phyloP scores from a whole-genome alignment of 805 yeast genomes.

The Lipomyces mesembrius region DNA sequence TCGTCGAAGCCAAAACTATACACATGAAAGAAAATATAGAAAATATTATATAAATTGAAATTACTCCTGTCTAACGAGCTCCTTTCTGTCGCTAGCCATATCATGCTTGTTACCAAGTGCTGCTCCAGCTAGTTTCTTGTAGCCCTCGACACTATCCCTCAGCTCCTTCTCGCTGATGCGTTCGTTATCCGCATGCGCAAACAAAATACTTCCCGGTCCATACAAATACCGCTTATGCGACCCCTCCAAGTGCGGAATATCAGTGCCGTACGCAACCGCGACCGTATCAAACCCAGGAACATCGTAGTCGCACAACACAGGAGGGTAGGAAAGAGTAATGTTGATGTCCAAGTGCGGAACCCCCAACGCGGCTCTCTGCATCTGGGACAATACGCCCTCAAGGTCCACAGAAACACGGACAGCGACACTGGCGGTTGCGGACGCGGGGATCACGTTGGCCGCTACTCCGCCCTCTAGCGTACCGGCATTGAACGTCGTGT shows the following conservation, averaged over 20 bases:
- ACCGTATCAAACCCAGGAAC: slow-evolving; percentile 68
- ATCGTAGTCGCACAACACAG: slow-evolving; percentile 59
- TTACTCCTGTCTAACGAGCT: background rate
- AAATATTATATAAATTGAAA: background rate
- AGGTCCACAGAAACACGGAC: slow-evolving; percentile 60
- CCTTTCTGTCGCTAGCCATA: background rate
- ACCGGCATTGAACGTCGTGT: slow-evolving; percentile 67
- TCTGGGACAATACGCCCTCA: slow-evolving; percentile 47
- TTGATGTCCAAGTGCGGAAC: slow-evolving; percentile 38
- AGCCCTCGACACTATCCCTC: slow-evolving; percentile 57
- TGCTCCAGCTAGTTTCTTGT: slow-evolving; percentile 50
- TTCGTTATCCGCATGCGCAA: slow-evolving; percentile 37
- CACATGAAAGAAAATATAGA: background rate
- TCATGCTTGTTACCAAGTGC: slow-evolving; percentile 13
- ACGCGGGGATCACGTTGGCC: slow-evolving; percentile 65
- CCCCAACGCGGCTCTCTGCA: slow-evolving; percentile 47
- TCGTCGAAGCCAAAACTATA: background rate
- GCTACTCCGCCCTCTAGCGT: slow-evolving; percentile 65
- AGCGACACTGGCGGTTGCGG: slow-evolving; percentile 55
- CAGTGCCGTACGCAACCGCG: slow-evolving; percentile 58
- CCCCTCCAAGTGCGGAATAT: slow-evolving; percentile 53
- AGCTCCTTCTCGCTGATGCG: slow-evolving; percentile 50
- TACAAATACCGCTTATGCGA: slow-evolving; percentile 56
- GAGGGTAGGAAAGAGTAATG: slow-evolving; percentile 35
- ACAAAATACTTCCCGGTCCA: slow-evolving; percentile 59